A percentile compares a stretch with the other conserved stretches of the same genome.
Conservation (phyloP, 164 flowering plant genomes). For the Sextonia rubra region DNA sequence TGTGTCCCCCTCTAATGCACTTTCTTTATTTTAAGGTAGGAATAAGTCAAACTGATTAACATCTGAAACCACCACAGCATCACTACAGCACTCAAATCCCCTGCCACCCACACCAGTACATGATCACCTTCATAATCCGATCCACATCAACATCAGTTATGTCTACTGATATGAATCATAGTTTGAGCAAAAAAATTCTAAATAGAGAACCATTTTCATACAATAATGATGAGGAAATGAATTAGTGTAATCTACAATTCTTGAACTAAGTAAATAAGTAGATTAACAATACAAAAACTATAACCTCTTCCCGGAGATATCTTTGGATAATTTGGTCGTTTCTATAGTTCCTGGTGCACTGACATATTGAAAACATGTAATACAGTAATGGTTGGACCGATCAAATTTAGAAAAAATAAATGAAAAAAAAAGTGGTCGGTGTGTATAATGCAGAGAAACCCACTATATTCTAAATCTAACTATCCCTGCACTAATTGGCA, state of each 20-base stretch:
- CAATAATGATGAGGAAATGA: not conserved
- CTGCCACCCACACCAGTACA: too few species aligned
- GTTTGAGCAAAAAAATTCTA: too few species aligned
- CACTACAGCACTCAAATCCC: too few species aligned
- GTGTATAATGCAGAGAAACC: constrained; percentile 2
- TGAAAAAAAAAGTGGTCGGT: not conserved
- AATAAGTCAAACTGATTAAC: too few species aligned
- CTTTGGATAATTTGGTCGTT: not conserved
- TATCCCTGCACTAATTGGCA: not conserved
- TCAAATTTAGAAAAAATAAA: too few species aligned
- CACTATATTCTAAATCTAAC: not conserved
- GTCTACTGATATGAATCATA: too few species aligned
- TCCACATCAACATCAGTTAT: too few species aligned
- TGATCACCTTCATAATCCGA: too few species aligned
- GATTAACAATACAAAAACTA: constrained; percentile 1
- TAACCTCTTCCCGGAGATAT: constrained; percentile 4
- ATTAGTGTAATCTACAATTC: constrained; percentile 1
- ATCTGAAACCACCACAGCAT: too few species aligned
- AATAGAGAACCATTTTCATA: not conserved
- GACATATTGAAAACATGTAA: not conserved
- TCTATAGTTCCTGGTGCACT: not conserved
- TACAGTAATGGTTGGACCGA: not conserved
- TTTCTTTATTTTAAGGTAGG: too few species aligned
- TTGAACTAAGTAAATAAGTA: not conserved
- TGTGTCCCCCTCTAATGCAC: too few species aligned